Percentiles rank a stretch among this genome's conserved stretches.
phyloP scores from a whole-genome alignment of 2,329 filamentous ascomycete genomes.

The Pseudogymnoascus sp. region DNA sequence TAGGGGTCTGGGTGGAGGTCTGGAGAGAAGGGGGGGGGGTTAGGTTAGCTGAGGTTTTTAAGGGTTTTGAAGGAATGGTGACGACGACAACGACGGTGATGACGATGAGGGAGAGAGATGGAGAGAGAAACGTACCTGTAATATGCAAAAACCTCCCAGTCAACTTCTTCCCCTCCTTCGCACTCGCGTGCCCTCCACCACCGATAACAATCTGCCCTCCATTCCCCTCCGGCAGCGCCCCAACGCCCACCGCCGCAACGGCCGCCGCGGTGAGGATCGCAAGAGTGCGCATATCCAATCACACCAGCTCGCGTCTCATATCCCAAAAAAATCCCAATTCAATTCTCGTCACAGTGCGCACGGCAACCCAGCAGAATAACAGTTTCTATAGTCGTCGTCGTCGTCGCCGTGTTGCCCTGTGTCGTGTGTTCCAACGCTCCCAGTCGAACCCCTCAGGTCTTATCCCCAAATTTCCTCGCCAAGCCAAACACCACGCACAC shows the following conservation, averaged over 20 bases:
- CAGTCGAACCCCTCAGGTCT: background rate
- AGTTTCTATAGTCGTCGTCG: too few species aligned
- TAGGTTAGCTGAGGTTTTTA: background rate
- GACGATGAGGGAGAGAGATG: slow-evolving; percentile 13
- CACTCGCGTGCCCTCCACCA: background rate
- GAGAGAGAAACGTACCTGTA: slow-evolving; percentile 53
- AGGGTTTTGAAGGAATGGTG: slow-evolving; percentile 12
- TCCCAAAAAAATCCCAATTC: background rate
- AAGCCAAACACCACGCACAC: background rate
- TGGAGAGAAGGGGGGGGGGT: slow-evolving; percentile 35
- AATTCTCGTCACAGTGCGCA: too few species aligned
- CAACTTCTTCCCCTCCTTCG: slow-evolving; percentile 32
- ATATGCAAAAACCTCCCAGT: slow-evolving; percentile 79
- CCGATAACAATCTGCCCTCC: background rate
- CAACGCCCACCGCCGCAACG: background rate
- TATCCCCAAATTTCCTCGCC: background rate
- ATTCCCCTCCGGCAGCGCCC: background rate
- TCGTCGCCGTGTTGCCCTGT: too few species aligned
- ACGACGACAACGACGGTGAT: slow-evolving; percentile 10
- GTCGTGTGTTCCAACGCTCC: too few species aligned
- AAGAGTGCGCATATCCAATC: background rate
- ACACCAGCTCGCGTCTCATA: background rate
- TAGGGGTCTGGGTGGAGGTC: slow-evolving; percentile 88
- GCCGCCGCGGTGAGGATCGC: background rate
- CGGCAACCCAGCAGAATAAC: too few species aligned